A percentile compares a stretch with the other conserved stretches of the same genome.
Evolutionary conservation across 1,284 basidiomycete genomes (phyloP).

Genomic region (Rhodotorula glutinis): DNA sequence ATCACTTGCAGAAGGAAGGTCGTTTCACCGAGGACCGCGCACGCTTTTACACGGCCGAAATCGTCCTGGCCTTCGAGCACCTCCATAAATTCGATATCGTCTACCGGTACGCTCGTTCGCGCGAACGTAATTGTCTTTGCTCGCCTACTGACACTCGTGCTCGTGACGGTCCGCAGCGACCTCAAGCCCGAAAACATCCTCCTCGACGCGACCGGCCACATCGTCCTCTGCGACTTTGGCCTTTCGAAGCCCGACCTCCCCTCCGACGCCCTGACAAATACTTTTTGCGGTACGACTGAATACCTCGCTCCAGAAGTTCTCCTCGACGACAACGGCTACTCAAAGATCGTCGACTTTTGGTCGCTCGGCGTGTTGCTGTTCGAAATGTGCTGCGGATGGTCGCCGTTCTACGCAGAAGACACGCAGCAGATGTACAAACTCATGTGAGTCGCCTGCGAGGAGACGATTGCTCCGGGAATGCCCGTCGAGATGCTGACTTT

Average conservation of each 20-base stretch:
- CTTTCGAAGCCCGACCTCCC: slow-evolving; percentile 93
- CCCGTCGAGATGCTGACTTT: too few relatives aligned
- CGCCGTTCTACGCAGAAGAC: slow-evolving; percentile 98
- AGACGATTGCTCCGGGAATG: too few relatives aligned
- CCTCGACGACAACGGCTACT: slow-evolving; percentile 97
- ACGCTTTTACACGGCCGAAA: slow-evolving; percentile 91
- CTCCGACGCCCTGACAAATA: slow-evolving; percentile 92
- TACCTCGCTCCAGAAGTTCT: slow-evolving; percentile 98
- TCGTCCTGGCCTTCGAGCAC: slow-evolving; percentile 90
- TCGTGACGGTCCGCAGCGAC: slow-evolving; percentile 57
- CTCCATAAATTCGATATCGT: slow-evolving; percentile 96
- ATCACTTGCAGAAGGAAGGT: slow-evolving; percentile 94
- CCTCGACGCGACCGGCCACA: slow-evolving; percentile 92
- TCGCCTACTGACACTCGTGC: not conserved
- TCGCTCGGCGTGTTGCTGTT: slow-evolving; percentile 53
- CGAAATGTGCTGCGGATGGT: slow-evolving; percentile 98
- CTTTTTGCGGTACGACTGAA: slow-evolving; percentile 47
- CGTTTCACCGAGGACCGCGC: slow-evolving; percentile 88
- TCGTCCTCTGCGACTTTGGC: slow-evolving; percentile 95
- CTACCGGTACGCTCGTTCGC: slow-evolving; percentile 68
- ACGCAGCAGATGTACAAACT: slow-evolving; percentile 99
- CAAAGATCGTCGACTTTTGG: slow-evolving; percentile 99
- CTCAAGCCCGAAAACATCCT: slow-evolving; percentile 97
- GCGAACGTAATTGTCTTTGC: not conserved
- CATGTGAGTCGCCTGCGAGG: too few relatives aligned